A percentile compares a stretch with the other conserved stretches of the same genome.
These are phyloP conservation scores for Pyricularia grisea DNA, from an alignment of 2,329 filamentous ascomycete genomes.

Conservation along the genomic window DNA sequence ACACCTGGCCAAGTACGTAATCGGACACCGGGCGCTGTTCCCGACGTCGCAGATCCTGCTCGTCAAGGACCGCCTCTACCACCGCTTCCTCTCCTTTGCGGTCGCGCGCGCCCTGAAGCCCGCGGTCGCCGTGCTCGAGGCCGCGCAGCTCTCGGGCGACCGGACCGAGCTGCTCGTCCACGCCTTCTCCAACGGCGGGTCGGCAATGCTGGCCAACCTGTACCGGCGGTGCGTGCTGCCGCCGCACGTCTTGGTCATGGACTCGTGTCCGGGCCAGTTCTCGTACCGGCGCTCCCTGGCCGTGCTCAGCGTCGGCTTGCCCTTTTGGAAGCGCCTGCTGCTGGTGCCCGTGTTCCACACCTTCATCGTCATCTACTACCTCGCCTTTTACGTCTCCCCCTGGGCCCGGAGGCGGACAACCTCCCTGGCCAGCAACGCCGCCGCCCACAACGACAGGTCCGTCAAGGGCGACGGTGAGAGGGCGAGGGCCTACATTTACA, in stretches of 20 bases:
- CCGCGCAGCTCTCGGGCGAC: slow-evolving; percentile 8
- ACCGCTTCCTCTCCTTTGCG: slow-evolving; percentile 23
- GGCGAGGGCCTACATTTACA: slow-evolving; percentile 40
- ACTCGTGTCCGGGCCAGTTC: slow-evolving; percentile 39
- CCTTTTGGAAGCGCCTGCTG: slow-evolving; percentile 18
- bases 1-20: slow-evolving; percentile 42
- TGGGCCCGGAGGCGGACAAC: slow-evolving; percentile 16
- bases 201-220: slow-evolving; percentile 28
- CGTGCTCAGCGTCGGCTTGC: slow-evolving; percentile 25
- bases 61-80: slow-evolving; percentile 28
- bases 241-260: slow-evolving; percentile 32
- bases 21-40: slow-evolving; percentile 32
- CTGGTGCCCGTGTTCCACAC: slow-evolving; percentile 23
- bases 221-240: slow-evolving; percentile 27
- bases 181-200: slow-evolving; percentile 43
- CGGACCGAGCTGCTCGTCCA: slow-evolving; percentile 32
- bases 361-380: slow-evolving; percentile 19
- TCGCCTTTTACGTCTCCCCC: slow-evolving; percentile 19
- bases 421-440: slow-evolving; percentile 21
- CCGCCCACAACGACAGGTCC: slow-evolving; percentile 24
- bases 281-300: slow-evolving; percentile 27
- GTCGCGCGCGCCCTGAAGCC: slow-evolving; percentile 25
- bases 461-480: slow-evolving; percentile 27
- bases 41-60: slow-evolving; percentile 36
- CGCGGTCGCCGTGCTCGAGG: slow-evolving; percentile 28